Conservation (phyloP, 1,284 basidiomycete genomes). For the Boletus albobrunnescens region DNA sequence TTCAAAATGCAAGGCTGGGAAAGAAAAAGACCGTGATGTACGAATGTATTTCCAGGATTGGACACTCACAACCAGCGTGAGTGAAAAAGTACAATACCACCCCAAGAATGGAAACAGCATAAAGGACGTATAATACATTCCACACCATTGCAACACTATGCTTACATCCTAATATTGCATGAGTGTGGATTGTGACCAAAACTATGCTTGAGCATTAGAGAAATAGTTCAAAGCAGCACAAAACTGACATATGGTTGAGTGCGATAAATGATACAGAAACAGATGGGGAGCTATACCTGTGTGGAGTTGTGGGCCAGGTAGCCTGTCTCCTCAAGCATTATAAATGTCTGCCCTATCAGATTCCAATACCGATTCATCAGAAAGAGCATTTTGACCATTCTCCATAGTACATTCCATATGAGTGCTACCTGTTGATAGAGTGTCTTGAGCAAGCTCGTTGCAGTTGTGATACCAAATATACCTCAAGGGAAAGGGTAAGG, state of each 20-base stretch:
- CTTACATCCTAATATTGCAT: constrained; percentile 17
- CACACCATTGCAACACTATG: not conserved
- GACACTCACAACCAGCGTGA: constrained; percentile 8
- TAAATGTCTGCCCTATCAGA: constrained; percentile 20
- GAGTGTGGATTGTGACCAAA: constrained; percentile 24
- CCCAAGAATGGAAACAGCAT: constrained; percentile 1
- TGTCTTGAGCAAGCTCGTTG: not conserved
- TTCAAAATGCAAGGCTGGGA: constrained; percentile 4
- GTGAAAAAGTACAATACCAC: not conserved
- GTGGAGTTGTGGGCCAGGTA: constrained; percentile 14
- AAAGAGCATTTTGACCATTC: constrained; percentile 22
- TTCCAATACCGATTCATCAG: constrained; percentile 26
- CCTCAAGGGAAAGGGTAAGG: constrained; percentile 20
- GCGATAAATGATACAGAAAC: not conserved
- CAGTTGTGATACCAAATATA: not conserved
- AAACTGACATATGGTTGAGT: constrained; percentile 15
- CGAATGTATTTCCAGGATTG: not conserved
- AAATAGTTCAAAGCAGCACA: constrained; percentile 13
- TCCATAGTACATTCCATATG: constrained; percentile 20
- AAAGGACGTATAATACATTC: constrained; percentile 13
- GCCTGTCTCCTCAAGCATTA: constrained; percentile 24
- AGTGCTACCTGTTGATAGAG: constrained; percentile 9
- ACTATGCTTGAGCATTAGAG: constrained; percentile 14
- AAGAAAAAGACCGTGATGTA: not conserved
- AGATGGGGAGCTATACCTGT: not conserved